Conservation (phyloP, 2,329 filamentous ascomycete genomes). For the Diplodia intermedia region DNA sequence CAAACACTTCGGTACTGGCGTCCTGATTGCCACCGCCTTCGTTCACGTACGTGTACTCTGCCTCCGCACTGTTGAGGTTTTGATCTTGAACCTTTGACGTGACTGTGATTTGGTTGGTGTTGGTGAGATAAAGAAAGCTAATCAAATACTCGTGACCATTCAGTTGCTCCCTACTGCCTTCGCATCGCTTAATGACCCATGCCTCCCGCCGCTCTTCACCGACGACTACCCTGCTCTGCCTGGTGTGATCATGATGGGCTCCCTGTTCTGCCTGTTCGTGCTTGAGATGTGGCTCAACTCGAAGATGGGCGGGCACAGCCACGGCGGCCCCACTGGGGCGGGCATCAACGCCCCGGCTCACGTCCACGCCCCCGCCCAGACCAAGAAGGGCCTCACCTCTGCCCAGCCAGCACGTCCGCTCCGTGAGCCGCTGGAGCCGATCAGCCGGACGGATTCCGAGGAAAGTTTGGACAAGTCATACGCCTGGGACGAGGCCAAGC, state of each 20-base stretch:
- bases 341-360: conserved; percentile 35
- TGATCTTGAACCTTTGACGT: conserved; percentile 24
- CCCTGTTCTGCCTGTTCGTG: conserved; percentile 67
- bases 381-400: not conserved
- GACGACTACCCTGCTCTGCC: conserved; percentile 67
- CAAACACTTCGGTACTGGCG: conserved; percentile 73
- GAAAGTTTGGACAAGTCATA: conserved; percentile 48
- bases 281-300: conserved; percentile 67
- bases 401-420: conserved; percentile 1
- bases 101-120: not conserved
- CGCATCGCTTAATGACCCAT: conserved; percentile 53
- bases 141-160: not conserved
- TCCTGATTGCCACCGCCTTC: conserved; percentile 85
- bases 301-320: conserved; percentile 62
- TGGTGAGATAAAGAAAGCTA: conserved; percentile 3
- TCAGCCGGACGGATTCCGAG: conserved; percentile 35
- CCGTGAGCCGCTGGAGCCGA: conserved; percentile 6
- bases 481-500: conserved; percentile 45
- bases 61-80: not conserved
- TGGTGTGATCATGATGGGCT: conserved; percentile 70
- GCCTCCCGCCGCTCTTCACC: conserved; percentile 66
- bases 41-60: conserved; percentile 62
- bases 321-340: conserved; percentile 60
- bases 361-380: not conserved
- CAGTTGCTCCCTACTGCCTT: conserved; percentile 67